A percentile compares a stretch with the other conserved stretches of the same genome.
phyloP scores from a whole-genome alignment of 1,284 basidiomycete species.

The Ceratobasidium theobromae region DNA sequence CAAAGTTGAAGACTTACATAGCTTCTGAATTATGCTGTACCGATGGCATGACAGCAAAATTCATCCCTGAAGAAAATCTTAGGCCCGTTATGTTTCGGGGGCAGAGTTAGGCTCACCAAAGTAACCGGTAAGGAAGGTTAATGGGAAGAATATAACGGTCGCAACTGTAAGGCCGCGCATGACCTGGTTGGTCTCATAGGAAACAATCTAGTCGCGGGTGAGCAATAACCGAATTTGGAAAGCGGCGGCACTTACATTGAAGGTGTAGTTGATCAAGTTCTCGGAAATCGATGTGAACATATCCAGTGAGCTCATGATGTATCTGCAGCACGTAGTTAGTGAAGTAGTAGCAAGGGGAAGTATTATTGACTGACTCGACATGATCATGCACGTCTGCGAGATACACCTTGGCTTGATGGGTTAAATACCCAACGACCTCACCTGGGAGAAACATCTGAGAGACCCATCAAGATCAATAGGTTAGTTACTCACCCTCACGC shows the following conservation, averaged over 20 bases:
- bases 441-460: background rate
- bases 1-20: background rate
- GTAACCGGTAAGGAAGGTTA: constrained; percentile 70
- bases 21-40: constrained; percentile 23
- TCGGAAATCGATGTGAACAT: constrained; percentile 69
- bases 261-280: constrained; percentile 69
- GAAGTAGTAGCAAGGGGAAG: background rate
- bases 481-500: constrained; percentile 10
- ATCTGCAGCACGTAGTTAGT: constrained; percentile 38
- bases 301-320: constrained; percentile 63
- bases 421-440: constrained; percentile 59
- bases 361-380: constrained; percentile 54
- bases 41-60: constrained; percentile 55
- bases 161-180: constrained; percentile 65
- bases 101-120: constrained; percentile 46
- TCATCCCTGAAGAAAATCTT: constrained; percentile 54
- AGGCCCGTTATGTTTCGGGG: background rate
- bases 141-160: constrained; percentile 68
- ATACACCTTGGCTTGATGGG: constrained; percentile 67
- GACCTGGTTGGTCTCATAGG: constrained; percentile 69
- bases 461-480: background rate
- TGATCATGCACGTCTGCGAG: constrained; percentile 69
- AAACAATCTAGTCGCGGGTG: constrained; percentile 44
- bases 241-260: constrained; percentile 49
- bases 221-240: background rate